Evolutionary conservation across 2,329 filamentous ascomycete genomes (phyloP), one percentile per base, ranked within the genome.

Genomic region (Exserohilum rostratum): DNA sequence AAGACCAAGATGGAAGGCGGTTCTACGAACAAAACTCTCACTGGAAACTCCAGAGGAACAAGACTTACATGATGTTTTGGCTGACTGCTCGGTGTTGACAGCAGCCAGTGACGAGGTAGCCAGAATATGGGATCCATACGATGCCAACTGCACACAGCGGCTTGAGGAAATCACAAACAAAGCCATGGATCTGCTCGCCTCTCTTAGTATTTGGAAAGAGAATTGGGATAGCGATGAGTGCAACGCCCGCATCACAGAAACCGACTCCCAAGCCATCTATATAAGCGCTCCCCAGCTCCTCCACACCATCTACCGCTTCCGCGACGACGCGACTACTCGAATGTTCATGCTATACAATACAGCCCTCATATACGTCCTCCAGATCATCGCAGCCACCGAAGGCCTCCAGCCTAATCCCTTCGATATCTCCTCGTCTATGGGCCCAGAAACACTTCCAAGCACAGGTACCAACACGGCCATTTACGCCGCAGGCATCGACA

Each of bases 321-420:
- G n/a, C 18, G 48, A 45, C 31, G 47, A 43, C 0, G 46, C 53
- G 5, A 39, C 58, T 3, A 47, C 64, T 2, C 62, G 53, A 6
- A 64, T 63, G 53, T 47, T 65, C 17, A 69, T 71, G 66, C 50
- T 72, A 5, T 71, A 71, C 49, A 67, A 68, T 42, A 66, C 62
- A 12, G 55, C 64, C n/a, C 51, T 69, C 7, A 66, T 71, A n/a
- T 50, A 65, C 33, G 58, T 71, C 15, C 54, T 70, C 6, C 46
- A 51, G 13, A 49, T 70, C n/a, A 55, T 69, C 25, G 45, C 55
- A 3, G 61, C 61, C 2, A 56, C 67, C 27, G 39, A 43, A n/a
- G 25, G 18, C 5, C 7, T 43, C 12, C 39, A 31, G 27, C 9
- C 39, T 2, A 22, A 17, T 27, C 6, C 9, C 6, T 6, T n/a